Base-by-base conservation (phyloP, 805 yeast genomes). In the Candida koratica region DNA sequence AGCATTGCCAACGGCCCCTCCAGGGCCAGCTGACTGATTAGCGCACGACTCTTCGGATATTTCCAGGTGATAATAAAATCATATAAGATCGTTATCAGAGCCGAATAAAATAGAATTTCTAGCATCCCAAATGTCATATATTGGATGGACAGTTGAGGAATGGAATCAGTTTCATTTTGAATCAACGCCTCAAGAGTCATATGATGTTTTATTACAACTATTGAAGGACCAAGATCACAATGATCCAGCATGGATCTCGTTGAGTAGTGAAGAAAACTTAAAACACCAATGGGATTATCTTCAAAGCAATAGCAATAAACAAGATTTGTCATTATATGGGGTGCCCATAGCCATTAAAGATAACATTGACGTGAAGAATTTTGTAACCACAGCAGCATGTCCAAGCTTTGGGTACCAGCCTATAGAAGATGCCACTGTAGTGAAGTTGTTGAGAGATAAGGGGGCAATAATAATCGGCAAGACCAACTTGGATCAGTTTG, bases 341-440 rank as follows among this genome's bases (percentile, higher is more conserved):
- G 97, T 93, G 3, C 98, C 98, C 1, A 74, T 87, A 29, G 98
- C 96, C 11, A 77, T 90, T 30, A 90, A 90, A 59, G 98, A 90
- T 60, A 90, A 93, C 60, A 93, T 90, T 42, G 97, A 90, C 55
- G 97, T 76, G 16, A 74, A 73, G 45, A 84, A 83, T 4, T 75
- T 85, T 46, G 69, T 76, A 19, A 93, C 98, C 8, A 90, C 98
- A 1, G 97, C 95, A 11, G 97, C 96, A 2, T 93, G 97, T 58
- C 96, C 97, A 0, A 72, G 93, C 0, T 90, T 72, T 53, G 69
- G 76, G 7, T 89, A 81, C 61, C 41, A 54, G 2, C 90, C 98
- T 2, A 53, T 63, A 22, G 64, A 64, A 34, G 97, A 90, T 54
- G 78, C 97, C 24, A 75, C 84, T 12, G 74, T 84, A 5, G 96